Conservation (phyloP, 805 yeast species). For the Middelhovenomyces tepae region DNA sequence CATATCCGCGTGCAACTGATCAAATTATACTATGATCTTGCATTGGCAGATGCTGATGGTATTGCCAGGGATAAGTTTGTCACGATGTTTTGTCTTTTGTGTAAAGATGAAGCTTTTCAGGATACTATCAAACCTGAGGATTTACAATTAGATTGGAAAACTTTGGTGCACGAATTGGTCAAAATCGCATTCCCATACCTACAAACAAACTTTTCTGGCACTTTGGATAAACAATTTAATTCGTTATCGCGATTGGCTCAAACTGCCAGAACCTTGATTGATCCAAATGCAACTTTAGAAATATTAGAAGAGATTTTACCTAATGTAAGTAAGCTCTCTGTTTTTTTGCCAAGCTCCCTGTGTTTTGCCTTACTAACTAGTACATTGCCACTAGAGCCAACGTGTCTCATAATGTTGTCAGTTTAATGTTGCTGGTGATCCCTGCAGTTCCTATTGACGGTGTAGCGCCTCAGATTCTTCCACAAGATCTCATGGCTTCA, state of each 20-base stretch:
- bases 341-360: constrained; percentile 10
- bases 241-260: constrained; percentile 17
- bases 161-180: constrained; percentile 32
- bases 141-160: constrained; percentile 44
- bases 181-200: constrained; percentile 16
- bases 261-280: constrained; percentile 20
- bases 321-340: constrained; percentile 12
- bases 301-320: constrained; percentile 23
- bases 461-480: constrained; percentile 14
- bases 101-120: constrained; percentile 36
- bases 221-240: no score
- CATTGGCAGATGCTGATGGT: constrained; percentile 65
- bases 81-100: constrained; percentile 50
- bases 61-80: constrained; percentile 52
- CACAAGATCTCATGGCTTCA: constrained; percentile 52
- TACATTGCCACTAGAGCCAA: constrained; percentile 13
- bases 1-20: constrained; percentile 51
- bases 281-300: constrained; percentile 12
- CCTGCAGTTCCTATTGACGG: constrained; percentile 15
- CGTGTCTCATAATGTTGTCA: constrained; percentile 18
- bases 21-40: constrained; percentile 59
- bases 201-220: constrained; percentile 6
- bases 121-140: constrained; percentile 30
- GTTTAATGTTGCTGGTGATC: constrained; percentile 14
- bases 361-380: constrained; percentile 5